Evolutionary conservation across 805 yeast genomes (phyloP), one percentile per base, ranked within the genome.

Genomic region (Saturnispora zaruensis): DNA sequence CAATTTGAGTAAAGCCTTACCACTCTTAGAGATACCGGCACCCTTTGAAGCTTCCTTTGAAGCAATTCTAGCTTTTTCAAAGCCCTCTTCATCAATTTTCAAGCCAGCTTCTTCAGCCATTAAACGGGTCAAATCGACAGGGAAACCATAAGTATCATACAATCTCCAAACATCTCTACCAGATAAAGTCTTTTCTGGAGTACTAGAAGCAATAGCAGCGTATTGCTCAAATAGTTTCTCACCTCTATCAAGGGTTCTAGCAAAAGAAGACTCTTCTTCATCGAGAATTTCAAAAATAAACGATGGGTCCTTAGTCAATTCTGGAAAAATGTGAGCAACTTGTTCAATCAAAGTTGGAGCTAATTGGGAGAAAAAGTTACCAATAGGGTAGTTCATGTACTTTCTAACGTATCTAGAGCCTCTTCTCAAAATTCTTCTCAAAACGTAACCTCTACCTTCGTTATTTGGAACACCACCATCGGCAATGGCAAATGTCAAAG

Each of bases 401-500:
- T 93, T 93, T 69, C 98, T 84, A 42, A 84, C 97, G 63, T 87
- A 93, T 70, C 99, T 84, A 37, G 96, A 87, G 63, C 99, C 99
- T 75, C 99, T 85, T 75, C 99, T 85, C 63, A 93, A 75, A 59
- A 93, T 90, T 74, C 99, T 85, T 73, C 99, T 84, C 67, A 93
- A 74, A 41, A 93, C 99, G 64, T 93, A 93, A 61, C 99, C 99
- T 72, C 99, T 84, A 61, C 99, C 99, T 66, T 93, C 99, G 64
- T 90, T 93, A 72, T 93, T 93, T 64, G 99, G 99, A 51, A 93
- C 97, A 64, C 99, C 99, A 63, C 99, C 99, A 68, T 93, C 99
- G 37, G 96, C 87, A 53, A 93, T 76, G 45, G 99, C 97, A 68
- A 93, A 87, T 2, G 96, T 87, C 66, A 93, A 77, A 24, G 99